Percentiles rank a stretch among this genome's conserved stretches.
These are phyloP conservation scores for Penicillium coffeae DNA, from an alignment of 495 filamentous ascomycete genomes.

Conservation along the genomic window DNA sequence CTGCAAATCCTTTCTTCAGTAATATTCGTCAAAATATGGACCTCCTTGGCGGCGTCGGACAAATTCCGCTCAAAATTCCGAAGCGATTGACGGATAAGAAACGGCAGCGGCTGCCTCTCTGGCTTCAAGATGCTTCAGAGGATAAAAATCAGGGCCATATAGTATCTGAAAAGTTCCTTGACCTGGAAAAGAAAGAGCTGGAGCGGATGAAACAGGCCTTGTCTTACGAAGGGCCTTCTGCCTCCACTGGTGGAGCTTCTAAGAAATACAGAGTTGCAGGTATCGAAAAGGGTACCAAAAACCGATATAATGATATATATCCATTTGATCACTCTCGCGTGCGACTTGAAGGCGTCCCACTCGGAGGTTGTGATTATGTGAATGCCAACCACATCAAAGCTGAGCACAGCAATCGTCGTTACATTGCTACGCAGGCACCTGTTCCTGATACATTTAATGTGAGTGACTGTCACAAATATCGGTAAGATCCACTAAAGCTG, in stretches of 20 bases:
- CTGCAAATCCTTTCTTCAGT: conserved; percentile 85
- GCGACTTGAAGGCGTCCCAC: conserved; percentile 62
- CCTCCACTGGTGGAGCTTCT: conserved; percentile 30
- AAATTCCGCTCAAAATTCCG: conserved; percentile 74
- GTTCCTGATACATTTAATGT: conserved; percentile 90
- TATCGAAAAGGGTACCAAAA: conserved; percentile 91
- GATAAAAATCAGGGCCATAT: conserved; percentile 67
- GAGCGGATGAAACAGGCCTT: conserved; percentile 89
- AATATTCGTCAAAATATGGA: conserved; percentile 98
- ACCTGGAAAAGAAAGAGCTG: conserved; percentile 80
- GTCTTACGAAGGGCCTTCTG: conserved; percentile 55
- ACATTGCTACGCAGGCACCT: conserved; percentile 94
- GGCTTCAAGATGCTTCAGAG: conserved; percentile 68
- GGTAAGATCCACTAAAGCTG: not conserved
- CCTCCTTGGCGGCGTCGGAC: conserved; percentile 87
- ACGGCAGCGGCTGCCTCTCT: conserved; percentile 58
- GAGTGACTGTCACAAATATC: conserved; percentile 33
- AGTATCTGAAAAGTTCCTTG: conserved; percentile 78
- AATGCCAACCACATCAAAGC: conserved; percentile 87
- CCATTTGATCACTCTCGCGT: conserved; percentile 94
- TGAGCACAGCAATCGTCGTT: conserved; percentile 74
- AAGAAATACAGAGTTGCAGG: conserved; percentile 66
- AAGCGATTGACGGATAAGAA: conserved; percentile 43
- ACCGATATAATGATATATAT: conserved; percentile 96
- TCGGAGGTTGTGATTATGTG: conserved; percentile 88